Evolutionary conservation across 495 filamentous ascomycete genomes (phyloP).

Genomic region (Penicillium malachiteum): DNA sequence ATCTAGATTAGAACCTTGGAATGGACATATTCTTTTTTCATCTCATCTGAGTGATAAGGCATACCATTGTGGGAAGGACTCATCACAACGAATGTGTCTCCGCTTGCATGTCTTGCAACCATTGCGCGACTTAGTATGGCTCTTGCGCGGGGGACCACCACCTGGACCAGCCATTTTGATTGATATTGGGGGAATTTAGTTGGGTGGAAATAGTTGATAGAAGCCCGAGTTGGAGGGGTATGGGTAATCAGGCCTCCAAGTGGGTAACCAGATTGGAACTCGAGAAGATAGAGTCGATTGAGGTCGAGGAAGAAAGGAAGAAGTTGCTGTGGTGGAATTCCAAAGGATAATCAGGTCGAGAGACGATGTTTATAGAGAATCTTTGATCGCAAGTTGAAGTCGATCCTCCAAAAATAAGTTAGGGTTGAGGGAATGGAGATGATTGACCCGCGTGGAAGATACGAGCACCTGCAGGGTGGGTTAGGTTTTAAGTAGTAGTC

Average conservation of each 20-base stretch:
- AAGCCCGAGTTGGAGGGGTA: neutral
- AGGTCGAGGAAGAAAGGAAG: too few species aligned
- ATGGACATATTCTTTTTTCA: neutral
- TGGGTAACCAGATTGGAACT: neutral
- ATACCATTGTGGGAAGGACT: conserved; percentile 97
- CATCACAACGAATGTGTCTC: conserved; percentile 96
- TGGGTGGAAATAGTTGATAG: neutral
- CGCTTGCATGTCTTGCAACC: conserved; percentile 97
- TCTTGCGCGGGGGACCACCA: conserved; percentile 58
- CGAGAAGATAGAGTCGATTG: too few species aligned
- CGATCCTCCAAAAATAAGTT: neutral
- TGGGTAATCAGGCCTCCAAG: neutral
- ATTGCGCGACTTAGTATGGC: conserved; percentile 97
- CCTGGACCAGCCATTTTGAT: conserved; percentile 49
- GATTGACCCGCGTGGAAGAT: conserved; percentile 1
- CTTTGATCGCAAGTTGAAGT: neutral
- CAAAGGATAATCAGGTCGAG: too few species aligned
- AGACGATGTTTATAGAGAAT: neutral
- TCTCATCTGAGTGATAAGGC: conserved; percentile 13
- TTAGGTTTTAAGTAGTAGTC: too few species aligned
- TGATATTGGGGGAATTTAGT: neutral
- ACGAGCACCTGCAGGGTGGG: conserved; percentile 3
- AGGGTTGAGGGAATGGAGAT: neutral
- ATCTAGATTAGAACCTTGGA: conserved; percentile 11
- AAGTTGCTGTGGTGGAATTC: too few species aligned